Percentiles rank a stretch among this genome's conserved stretches.
phyloP scores from a whole-genome alignment of 352 stramenopile genomes.

The Peronosclerospora sorghi region DNA sequence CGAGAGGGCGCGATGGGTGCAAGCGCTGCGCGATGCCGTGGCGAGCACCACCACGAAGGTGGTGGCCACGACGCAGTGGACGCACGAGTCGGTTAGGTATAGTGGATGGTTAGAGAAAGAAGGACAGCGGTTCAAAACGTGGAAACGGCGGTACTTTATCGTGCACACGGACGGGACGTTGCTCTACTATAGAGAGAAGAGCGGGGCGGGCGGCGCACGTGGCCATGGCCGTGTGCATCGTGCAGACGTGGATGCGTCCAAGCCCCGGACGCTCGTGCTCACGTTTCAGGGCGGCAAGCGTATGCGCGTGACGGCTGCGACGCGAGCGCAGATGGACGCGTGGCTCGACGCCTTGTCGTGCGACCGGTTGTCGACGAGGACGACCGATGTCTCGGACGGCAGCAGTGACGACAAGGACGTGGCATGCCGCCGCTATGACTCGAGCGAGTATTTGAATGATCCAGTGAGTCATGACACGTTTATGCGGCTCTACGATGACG shows the following conservation, averaged over 20 bases:
- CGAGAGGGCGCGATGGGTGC: conserved; percentile 54
- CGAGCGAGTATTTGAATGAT: conserved; percentile 61
- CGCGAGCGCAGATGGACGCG: conserved; percentile 24
- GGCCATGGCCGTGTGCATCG: conserved; percentile 46
- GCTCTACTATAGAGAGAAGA: conserved; percentile 62
- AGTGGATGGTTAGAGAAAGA: conserved; percentile 75
- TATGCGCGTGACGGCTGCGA: conserved; percentile 24
- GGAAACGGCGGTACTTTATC: conserved; percentile 68
- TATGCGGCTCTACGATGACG: conserved; percentile 30
- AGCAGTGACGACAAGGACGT: conserved; percentile 10
- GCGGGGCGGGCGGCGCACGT: conserved; percentile 28
- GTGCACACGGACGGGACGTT: conserved; percentile 51
- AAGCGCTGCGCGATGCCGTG: conserved; percentile 25
- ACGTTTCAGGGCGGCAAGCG: conserved; percentile 21
- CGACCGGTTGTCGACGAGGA: conserved; percentile 8
- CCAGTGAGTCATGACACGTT: conserved; percentile 70
- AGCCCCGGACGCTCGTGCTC: conserved; percentile 41
- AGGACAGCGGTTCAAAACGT: conserved; percentile 63
- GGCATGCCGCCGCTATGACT: conserved; percentile 27
- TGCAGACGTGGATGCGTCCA: conserved; percentile 32
- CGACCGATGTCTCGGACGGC: conserved; percentile 10
- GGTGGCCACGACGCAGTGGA: conserved; percentile 3
- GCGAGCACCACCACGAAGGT: conserved; percentile 4
- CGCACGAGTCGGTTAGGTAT: conserved; percentile 17
- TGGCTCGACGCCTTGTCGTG: conserved; percentile 38